Evolutionary conservation across 768 basidiomycete species (phyloP).

Genomic region (Jaapia argillacea): DNA sequence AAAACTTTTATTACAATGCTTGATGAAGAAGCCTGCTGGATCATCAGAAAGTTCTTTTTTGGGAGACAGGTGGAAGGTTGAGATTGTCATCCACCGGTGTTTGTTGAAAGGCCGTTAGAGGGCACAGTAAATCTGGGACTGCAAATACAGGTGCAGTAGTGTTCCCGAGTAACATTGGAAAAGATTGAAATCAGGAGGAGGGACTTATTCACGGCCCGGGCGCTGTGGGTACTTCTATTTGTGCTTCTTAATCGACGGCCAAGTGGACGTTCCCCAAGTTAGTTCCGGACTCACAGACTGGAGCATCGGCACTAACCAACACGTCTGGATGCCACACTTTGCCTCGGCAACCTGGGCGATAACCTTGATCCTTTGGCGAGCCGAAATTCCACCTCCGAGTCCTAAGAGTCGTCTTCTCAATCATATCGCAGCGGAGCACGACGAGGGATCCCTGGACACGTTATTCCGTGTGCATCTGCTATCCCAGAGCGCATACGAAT

Average conservation of each 20-base stretch:
- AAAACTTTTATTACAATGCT: too few species aligned
- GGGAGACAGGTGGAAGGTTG: too few species aligned
- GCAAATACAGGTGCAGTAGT: too few species aligned
- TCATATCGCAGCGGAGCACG: constrained; percentile 50
- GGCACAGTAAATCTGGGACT: too few species aligned
- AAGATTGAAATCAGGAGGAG: too few species aligned
- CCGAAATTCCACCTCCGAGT: not conserved
- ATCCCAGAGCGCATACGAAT: constrained; percentile 33
- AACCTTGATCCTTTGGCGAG: constrained; percentile 67
- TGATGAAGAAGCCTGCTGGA: too few species aligned
- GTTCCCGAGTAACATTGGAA: too few species aligned
- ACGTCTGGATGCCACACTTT: constrained; percentile 60
- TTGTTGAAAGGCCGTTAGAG: too few species aligned
- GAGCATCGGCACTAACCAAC: not conserved
- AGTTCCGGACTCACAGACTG: not conserved
- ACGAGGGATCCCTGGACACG: constrained; percentile 72
- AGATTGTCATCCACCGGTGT: too few species aligned
- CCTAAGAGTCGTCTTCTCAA: not conserved
- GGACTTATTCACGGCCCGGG: too few species aligned
- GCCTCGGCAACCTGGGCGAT: constrained; percentile 70
- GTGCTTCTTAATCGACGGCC: not conserved
- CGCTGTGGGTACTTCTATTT: too few species aligned
- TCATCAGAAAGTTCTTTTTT: too few species aligned
- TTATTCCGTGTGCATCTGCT: constrained; percentile 77
- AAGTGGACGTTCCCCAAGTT: constrained; percentile 66